Conservation (phyloP, 805 yeast species). For the Cyberlindnera petersonii region DNA sequence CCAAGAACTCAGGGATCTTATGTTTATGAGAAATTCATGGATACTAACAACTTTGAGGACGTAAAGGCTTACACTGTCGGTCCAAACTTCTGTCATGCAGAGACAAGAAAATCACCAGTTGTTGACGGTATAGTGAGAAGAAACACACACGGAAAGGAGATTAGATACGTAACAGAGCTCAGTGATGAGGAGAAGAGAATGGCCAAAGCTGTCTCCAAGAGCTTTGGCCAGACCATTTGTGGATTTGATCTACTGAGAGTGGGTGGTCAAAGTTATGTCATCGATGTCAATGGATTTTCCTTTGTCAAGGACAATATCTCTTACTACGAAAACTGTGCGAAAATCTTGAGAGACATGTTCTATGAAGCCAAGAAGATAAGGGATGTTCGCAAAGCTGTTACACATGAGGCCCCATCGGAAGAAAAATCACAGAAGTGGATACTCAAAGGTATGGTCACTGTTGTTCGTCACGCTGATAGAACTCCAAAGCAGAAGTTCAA, state of each 20-base stretch:
- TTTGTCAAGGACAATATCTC: slow-evolving; percentile 89
- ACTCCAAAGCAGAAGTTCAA: slow-evolving; percentile 98
- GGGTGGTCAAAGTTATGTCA: slow-evolving; percentile 82
- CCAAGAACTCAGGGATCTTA: slow-evolving; percentile 91
- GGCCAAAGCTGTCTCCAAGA: slow-evolving; percentile 71
- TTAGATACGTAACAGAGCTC: slow-evolving; percentile 81
- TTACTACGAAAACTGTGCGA: slow-evolving; percentile 81
- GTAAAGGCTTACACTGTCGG: slow-evolving; percentile 99
- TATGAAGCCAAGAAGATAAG: slow-evolving; percentile 52
- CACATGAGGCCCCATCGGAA: slow-evolving; percentile 34
- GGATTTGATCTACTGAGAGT: slow-evolving; percentile 94
- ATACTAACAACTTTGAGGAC: slow-evolving; percentile 96
- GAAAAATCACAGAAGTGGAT: slow-evolving; percentile 82
- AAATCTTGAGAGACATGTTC: slow-evolving; percentile 72
- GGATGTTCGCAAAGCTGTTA: slow-evolving; percentile 35
- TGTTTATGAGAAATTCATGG: slow-evolving; percentile 93
- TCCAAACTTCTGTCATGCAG: slow-evolving; percentile 88
- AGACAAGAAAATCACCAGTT: slow-evolving; percentile 96
- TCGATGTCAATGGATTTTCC: slow-evolving; percentile 97
- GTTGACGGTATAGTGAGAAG: slow-evolving; percentile 99
- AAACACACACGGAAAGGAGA: slow-evolving; percentile 96
- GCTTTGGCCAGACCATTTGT: slow-evolving; percentile 90
- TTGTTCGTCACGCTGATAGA: slow-evolving; percentile 95
- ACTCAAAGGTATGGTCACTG: slow-evolving; percentile 86
- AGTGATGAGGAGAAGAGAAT: slow-evolving; percentile 70